phyloP scores from a whole-genome alignment of 139 green algal genomes.

The Raphidocelis subcapitata region DNA sequence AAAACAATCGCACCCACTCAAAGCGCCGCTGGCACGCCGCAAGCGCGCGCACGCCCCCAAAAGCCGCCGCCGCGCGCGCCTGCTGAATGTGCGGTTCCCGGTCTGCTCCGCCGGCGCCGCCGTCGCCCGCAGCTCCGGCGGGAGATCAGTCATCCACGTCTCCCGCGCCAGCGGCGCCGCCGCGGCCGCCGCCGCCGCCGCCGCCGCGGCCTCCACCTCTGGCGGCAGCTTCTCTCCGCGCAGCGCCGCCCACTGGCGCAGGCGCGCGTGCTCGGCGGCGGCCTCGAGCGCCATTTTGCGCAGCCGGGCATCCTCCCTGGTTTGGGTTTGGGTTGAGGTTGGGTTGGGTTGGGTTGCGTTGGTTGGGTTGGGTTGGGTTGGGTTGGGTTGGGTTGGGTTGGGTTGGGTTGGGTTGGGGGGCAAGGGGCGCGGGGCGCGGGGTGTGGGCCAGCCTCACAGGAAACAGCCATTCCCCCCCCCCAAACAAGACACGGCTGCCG shows the following conservation, averaged over 20 bases:
- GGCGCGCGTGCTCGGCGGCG: slow-evolving; percentile 53
- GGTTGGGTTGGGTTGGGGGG: too few species aligned
- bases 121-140: slow-evolving; percentile 15
- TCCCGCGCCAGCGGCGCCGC: slow-evolving; percentile 45
- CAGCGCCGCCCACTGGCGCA: slow-evolving; percentile 62
- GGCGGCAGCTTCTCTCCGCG: slow-evolving; percentile 48
- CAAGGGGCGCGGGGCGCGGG: too few species aligned
- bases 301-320: slow-evolving; percentile 57
- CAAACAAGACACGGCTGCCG: too few species aligned
- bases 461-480: too few species aligned
- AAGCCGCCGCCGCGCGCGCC: background rate
- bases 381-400: too few species aligned
- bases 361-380: too few species aligned
- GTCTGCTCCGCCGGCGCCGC: background rate
- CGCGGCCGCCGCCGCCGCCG: slow-evolving; percentile 38
- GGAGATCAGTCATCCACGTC: slow-evolving; percentile 85
- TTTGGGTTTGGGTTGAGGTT: too few species aligned
- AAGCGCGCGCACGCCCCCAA: too few species aligned
- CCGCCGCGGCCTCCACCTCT: slow-evolving; percentile 23
- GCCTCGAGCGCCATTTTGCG: slow-evolving; percentile 39
- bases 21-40: too few species aligned
- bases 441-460: too few species aligned
- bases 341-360: too few species aligned
- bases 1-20: too few species aligned
- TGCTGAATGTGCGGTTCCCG: background rate